phyloP scores from a whole-genome alignment of 371 early-diverging fungal genomes.

The Mucor plumbeus region DNA sequence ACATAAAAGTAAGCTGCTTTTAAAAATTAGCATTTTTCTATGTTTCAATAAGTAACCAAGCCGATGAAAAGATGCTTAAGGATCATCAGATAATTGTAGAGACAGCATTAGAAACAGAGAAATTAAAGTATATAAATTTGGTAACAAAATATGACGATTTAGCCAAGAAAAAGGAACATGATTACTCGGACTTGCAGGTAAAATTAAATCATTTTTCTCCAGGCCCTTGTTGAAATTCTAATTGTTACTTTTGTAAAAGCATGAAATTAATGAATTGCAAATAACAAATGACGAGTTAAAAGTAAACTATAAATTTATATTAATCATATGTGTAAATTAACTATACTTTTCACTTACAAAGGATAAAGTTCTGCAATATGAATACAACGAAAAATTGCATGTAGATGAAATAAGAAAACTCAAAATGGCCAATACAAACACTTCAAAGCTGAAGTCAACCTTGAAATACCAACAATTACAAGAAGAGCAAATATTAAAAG shows the following conservation, averaged over 20 bases:
- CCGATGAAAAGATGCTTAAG: neutral
- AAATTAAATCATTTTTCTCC: neutral
- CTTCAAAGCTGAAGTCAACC: neutral
- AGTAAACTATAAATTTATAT: neutral
- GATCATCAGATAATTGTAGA: neutral
- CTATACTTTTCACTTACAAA: neutral
- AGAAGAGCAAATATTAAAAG: neutral
- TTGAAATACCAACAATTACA: slow-evolving; percentile 3
- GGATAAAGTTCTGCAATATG: neutral
- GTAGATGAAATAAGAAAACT: neutral
- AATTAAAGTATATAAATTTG: neutral
- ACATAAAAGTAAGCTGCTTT: neutral
- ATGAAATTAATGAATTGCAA: neutral
- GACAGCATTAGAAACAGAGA: neutral
- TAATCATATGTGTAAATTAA: neutral
- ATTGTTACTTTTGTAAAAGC: neutral
- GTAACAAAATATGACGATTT: neutral
- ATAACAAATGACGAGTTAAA: neutral
- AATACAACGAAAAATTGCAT: neutral
- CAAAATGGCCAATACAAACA: neutral
- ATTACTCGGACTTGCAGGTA: slow-evolving; percentile 3
- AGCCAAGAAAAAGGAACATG: slow-evolving; percentile 2
- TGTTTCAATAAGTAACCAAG: neutral
- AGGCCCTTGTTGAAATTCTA: neutral
- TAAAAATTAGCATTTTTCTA: neutral